Percentiles rank a stretch among this genome's conserved stretches.
phyloP scores from a whole-genome alignment of 2,329 filamentous ascomycete species.

The Fusarium humuli region DNA sequence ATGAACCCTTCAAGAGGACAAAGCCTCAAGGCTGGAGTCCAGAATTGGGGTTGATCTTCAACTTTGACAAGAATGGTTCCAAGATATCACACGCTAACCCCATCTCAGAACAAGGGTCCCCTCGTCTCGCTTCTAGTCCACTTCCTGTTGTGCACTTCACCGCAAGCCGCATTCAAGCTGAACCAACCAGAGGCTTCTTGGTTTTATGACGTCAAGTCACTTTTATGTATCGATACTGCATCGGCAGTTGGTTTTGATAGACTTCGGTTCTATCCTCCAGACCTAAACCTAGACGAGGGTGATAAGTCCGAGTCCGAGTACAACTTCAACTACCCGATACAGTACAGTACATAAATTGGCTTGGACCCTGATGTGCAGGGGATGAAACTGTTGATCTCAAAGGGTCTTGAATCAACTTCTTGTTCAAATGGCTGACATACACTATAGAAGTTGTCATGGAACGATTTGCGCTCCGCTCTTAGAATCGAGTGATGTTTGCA shows the following conservation, averaged over 20 bases:
- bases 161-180: constrained; percentile 32
- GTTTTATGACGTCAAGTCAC: constrained; percentile 42
- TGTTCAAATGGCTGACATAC: constrained; percentile 17
- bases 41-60: constrained; percentile 43
- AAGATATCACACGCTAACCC: constrained; percentile 42
- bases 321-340: not conserved
- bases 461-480: constrained; percentile 34
- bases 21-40: constrained; percentile 24
- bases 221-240: constrained; percentile 21
- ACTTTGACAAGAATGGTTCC: constrained; percentile 34
- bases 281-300: constrained; percentile 2
- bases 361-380: constrained; percentile 43
- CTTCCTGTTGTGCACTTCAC: constrained; percentile 36
- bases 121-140: constrained; percentile 16
- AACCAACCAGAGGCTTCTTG: constrained; percentile 27
- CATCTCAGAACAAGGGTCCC: constrained; percentile 28
- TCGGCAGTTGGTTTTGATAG: constrained; percentile 30
- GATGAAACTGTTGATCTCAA: constrained; percentile 19
- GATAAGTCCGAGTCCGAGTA: constrained; percentile 13
- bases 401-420: constrained; percentile 18
- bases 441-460: constrained; percentile 34
- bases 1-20: constrained; percentile 24
- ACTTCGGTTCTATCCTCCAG: constrained; percentile 14
- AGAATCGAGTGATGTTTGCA: constrained; percentile 15
- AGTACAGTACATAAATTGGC: constrained; percentile 1